Evolutionary conservation across 345 rosid genomes (phyloP), one percentile per base, ranked within the genome.

Genomic region (Gossypium herbaceum): DNA sequence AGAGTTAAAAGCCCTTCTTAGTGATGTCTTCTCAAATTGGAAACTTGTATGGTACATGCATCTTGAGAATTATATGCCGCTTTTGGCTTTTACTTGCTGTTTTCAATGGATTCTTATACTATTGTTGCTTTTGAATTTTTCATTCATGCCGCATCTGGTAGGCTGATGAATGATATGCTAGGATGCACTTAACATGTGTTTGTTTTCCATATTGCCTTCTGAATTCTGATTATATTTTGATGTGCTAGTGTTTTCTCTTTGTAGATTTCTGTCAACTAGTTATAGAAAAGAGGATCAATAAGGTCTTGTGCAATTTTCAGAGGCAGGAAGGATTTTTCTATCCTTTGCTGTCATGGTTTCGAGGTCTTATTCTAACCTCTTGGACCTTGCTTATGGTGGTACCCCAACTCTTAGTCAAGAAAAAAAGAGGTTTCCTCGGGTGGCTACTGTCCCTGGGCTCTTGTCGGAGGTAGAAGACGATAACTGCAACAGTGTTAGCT

Each of bases 291-390:
- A 34, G 62, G 57, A 77, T 13, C 63, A 47, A 20, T 10, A 72
- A 27, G 65, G 73, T 50, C 22, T 47, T 59, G 17, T 72, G 57
- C 56, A 64, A 68, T 16, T 76, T 50, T 75, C 47, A 55, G 27
- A 73, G 73, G 45, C 15, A 60, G 24, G 41, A 75, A 78, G 59
- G 73, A 9, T 69, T 69, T 72, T 72, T 51, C 13, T 16, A 12
- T 45, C 64, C 19, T 51, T 43, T 71, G 77, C 64, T 34, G 24
- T 44, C 19, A 94, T 94, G 98, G 91, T 75, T 73, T 94, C 98
- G 41, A 91, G 93, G 85, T 94, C 98, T 54, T 92, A 91, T 73
- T 94, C 97, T 22, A 94, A 94, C 81, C 97, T 94, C 80, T 83
- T 92, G 74, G 98, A 92, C 74, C 97, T 94, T 83, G 88, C 91